phyloP scores from a whole-genome alignment of 768 basidiomycete genomes.

The Rhodotorula toruloides region DNA sequence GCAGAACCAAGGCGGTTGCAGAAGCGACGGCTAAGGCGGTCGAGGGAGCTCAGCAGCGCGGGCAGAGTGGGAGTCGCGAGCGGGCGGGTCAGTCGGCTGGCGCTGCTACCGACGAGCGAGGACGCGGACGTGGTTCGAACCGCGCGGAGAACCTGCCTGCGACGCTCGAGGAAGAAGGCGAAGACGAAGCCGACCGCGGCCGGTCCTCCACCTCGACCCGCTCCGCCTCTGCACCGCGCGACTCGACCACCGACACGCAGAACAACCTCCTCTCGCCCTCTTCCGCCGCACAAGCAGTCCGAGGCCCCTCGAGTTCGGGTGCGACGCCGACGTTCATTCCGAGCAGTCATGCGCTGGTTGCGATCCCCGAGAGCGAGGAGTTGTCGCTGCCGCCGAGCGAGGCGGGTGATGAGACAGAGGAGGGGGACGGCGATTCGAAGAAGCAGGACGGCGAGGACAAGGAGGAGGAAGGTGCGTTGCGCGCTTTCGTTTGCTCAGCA shows the following conservation, averaged over 20 bases:
- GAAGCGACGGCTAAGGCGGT: slow-evolving; percentile 24
- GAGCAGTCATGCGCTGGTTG: slow-evolving; percentile 14
- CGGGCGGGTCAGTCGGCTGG: neutral
- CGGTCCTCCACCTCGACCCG: no score
- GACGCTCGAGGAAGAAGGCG: slow-evolving; percentile 16
- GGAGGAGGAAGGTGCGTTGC: slow-evolving; percentile 6
- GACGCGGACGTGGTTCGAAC: neutral
- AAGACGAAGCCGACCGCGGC: slow-evolving; percentile 2
- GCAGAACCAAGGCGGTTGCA: slow-evolving; percentile 7
- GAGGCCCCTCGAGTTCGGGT: neutral
- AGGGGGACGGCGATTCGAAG: neutral
- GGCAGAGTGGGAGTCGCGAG: slow-evolving; percentile 1
- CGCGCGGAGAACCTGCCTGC: slow-evolving; percentile 14
- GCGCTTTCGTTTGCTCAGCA: neutral
- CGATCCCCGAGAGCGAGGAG: slow-evolving; percentile 34
- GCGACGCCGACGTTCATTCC: slow-evolving; percentile 18
- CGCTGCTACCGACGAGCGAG: neutral
- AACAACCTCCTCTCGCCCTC: neutral
- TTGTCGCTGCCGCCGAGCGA: slow-evolving; percentile 6
- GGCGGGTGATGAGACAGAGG: neutral
- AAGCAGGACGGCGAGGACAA: neutral
- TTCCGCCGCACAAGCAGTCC: neutral
- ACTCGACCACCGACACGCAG: neutral
- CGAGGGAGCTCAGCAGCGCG: slow-evolving; percentile 9
- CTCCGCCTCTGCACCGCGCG: no score